phyloP scores from a whole-genome alignment of 1,284 basidiomycete species.

The Leccinum colubrinum region DNA sequence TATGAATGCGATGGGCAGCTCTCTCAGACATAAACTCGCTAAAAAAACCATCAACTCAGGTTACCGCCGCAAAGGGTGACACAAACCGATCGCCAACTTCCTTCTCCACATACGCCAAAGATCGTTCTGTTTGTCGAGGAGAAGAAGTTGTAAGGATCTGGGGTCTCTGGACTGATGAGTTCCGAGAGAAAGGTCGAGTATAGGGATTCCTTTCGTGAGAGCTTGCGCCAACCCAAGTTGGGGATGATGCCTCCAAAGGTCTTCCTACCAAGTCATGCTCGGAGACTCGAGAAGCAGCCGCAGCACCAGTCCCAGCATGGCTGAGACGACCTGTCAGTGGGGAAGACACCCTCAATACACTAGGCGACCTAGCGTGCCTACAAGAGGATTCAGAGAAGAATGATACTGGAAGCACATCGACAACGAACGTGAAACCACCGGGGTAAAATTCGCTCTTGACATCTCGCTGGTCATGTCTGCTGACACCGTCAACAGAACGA shows the following conservation, averaged over 20 bases:
- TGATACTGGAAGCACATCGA: neutral
- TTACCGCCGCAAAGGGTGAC: neutral
- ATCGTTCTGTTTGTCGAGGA: neutral
- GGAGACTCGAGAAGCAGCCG: neutral
- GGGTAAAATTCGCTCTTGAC: neutral
- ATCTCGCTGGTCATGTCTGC: constrained; percentile 1
- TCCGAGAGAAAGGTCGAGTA: neutral
- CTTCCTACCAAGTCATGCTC: neutral
- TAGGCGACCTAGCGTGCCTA: constrained; percentile 8
- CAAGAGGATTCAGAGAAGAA: constrained; percentile 7
- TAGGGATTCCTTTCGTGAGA: constrained; percentile 16
- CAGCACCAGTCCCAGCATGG: neutral
- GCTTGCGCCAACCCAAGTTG: neutral
- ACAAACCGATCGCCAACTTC: constrained; percentile 16
- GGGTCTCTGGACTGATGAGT: neutral
- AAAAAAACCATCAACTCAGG: constrained; percentile 6
- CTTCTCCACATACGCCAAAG: neutral
- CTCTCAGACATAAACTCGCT: constrained; percentile 7
- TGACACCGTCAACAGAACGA: neutral
- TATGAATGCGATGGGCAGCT: neutral
- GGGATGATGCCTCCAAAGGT: neutral
- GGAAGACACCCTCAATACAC: constrained; percentile 12
- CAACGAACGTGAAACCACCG: constrained; percentile 14
- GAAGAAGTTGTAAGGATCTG: neutral
- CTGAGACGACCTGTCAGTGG: constrained; percentile 7